A percentile compares a stretch with the other conserved stretches of the same genome.
Evolutionary conservation across 805 yeast genomes (phyloP).

Genomic region (Sugiyamaella marilandica): DNA sequence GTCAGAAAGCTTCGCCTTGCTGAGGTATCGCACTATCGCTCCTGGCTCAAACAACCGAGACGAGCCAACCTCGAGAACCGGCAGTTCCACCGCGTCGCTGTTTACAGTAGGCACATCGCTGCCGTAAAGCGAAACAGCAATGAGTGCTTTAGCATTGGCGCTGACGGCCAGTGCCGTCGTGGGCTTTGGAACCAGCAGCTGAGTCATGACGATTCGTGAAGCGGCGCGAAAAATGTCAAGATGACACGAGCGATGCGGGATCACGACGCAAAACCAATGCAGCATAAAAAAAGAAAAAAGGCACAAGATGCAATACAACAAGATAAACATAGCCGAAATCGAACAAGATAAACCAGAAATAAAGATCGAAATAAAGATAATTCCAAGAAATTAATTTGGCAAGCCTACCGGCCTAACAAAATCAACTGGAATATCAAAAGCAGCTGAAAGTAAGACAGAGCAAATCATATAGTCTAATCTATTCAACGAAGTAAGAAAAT

Average conservation of each 20-base stretch:
- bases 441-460: too few species aligned
- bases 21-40: slow-evolving; percentile 44
- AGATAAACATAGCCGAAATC: too few species aligned
- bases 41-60: slow-evolving; percentile 44
- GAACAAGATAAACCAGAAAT: too few species aligned
- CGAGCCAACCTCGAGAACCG: slow-evolving; percentile 17
- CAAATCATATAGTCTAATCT: too few species aligned
- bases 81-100: slow-evolving; percentile 4
- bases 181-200: slow-evolving; percentile 10
- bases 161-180: not conserved
- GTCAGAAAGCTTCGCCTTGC: slow-evolving; percentile 18
- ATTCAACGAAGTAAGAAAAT: too few species aligned
- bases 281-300: not conserved
- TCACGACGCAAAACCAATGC: not conserved
- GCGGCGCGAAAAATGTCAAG: not conserved
- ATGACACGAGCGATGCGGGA: not conserved
- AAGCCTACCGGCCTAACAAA: too few species aligned
- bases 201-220: slow-evolving; percentile 1
- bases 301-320: too few species aligned
- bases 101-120: not conserved
- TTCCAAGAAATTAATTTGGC: too few species aligned
- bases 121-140: slow-evolving; percentile 7
- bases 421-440: too few species aligned
- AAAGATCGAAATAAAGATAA: too few species aligned
- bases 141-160: slow-evolving; percentile 6